Percentiles rank a stretch among this genome's conserved stretches.
phyloP scores from a whole-genome alignment of 257 asterid genomes.

The Solanum corneliomulleri region DNA sequence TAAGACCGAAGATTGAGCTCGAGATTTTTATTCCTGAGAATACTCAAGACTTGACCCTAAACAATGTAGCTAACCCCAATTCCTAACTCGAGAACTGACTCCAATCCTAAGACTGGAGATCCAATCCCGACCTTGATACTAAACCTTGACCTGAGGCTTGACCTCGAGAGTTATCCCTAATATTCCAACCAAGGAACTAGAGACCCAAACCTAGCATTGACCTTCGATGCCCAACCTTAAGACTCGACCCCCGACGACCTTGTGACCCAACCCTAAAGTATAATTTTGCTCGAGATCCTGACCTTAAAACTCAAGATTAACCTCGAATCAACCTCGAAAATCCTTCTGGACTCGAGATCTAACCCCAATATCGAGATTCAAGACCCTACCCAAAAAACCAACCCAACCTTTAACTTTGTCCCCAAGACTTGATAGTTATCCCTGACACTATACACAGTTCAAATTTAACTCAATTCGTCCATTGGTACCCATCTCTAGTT shows the following conservation, averaged over 20 bases:
- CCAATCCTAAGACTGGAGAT: no score
- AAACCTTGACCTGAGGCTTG: neutral
- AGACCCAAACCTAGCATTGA: neutral
- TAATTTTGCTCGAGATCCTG: neutral
- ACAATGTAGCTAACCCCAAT: no score
- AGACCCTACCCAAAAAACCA: no score
- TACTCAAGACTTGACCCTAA: neutral
- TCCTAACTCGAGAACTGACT: no score
- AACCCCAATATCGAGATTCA: no score
- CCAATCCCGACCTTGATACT: neutral
- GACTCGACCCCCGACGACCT: neutral
- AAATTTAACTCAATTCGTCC: neutral
- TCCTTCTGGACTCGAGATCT: no score
- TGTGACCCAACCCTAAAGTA: neutral
- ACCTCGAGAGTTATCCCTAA: neutral
- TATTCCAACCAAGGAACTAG: neutral
- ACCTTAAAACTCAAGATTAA: neutral
- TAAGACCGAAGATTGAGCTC: neutral
- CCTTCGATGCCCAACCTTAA: no score
- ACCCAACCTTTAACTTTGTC: neutral
- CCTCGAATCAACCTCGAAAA: no score
- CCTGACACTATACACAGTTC: neutral
- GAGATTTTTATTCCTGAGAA: neutral
- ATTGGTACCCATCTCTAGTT: neutral
- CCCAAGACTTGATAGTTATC: no score